Conservation (phyloP, 1,284 basidiomycete species). For the Ustilago xerochloae region DNA sequence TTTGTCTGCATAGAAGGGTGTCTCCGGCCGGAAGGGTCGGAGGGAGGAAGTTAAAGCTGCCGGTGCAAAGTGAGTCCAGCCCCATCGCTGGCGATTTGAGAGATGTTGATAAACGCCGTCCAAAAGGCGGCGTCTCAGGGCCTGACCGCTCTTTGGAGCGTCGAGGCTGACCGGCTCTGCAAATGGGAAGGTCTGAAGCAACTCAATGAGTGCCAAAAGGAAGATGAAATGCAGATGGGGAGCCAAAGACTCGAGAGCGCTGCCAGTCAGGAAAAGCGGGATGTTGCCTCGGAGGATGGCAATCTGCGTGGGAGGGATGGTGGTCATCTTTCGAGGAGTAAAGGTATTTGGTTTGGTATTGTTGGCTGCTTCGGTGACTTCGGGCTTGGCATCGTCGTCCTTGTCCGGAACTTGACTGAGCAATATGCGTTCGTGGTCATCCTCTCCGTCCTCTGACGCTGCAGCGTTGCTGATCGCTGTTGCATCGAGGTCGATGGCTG, state of each 20-base stretch:
- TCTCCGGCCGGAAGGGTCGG: constrained; percentile 25
- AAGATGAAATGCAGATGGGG: constrained; percentile 52
- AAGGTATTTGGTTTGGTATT: constrained; percentile 30
- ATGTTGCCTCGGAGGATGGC: constrained; percentile 56
- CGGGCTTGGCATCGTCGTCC: constrained; percentile 30
- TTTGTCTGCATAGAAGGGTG: constrained; percentile 20
- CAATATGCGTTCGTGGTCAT: constrained; percentile 26
- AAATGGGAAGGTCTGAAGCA: constrained; percentile 57
- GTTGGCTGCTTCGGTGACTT: constrained; percentile 10
- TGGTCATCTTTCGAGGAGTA: constrained; percentile 20
- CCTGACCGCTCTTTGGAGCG: constrained; percentile 39
- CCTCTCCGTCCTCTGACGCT: constrained; percentile 4
- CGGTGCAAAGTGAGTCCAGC: constrained; percentile 29
- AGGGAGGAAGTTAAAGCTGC: constrained; percentile 31
- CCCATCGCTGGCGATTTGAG: constrained; percentile 31
- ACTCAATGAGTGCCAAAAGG: constrained; percentile 45
- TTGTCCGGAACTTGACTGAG: constrained; percentile 41
- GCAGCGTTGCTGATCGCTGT: neutral
- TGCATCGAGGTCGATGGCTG: constrained; percentile 34
- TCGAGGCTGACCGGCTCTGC: constrained; percentile 40
- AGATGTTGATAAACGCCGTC: constrained; percentile 43
- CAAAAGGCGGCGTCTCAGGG: constrained; percentile 44
- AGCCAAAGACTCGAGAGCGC: constrained; percentile 44
- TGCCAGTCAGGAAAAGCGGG: constrained; percentile 53
- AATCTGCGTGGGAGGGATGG: constrained; percentile 52